These are phyloP conservation scores for Blastobotrys raffinosifermentans DNA, from an alignment of 1,139 yeast genomes.

Conservation along the genomic window DNA sequence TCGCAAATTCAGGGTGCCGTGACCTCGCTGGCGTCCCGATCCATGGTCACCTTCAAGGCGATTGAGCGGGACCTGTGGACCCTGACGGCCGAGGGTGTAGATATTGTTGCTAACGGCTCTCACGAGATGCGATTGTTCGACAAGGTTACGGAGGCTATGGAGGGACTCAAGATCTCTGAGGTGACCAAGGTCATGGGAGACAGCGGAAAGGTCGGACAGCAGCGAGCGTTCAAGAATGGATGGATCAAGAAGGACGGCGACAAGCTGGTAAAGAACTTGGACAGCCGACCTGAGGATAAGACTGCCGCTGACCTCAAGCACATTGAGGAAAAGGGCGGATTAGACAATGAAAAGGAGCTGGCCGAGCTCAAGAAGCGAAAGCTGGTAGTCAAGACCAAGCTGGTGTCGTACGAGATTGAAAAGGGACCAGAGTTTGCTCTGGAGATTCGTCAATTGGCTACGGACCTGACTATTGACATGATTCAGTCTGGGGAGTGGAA, in stretches of 20 bases:
- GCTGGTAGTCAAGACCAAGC: conserved; percentile 65
- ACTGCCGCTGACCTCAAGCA: conserved; percentile 61
- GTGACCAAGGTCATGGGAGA: conserved; percentile 73
- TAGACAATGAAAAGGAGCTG: conserved; percentile 59
- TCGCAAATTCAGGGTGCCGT: conserved; percentile 67
- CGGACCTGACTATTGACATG: conserved; percentile 95
- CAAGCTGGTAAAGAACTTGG: conserved; percentile 51
- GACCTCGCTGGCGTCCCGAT: conserved; percentile 78
- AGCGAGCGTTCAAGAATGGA: conserved; percentile 96
- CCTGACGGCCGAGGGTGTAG: conserved; percentile 76
- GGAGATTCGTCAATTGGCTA: conserved; percentile 74
- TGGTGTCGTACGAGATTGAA: conserved; percentile 64
- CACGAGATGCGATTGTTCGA: conserved; percentile 81
- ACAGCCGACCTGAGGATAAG: conserved; percentile 51
- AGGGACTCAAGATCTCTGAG: conserved; percentile 76
- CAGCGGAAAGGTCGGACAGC: conserved; percentile 89
- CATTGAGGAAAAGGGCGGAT: conserved; percentile 53
- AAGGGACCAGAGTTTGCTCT: conserved; percentile 84
- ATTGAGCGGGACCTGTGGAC: conserved; percentile 73
- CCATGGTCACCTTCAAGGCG: conserved; percentile 69
- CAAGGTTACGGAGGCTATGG: conserved; percentile 68
- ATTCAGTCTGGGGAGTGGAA: conserved; percentile 71
- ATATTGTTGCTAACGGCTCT: conserved; percentile 72
- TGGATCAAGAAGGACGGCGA: conserved; percentile 92
- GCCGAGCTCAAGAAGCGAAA: conserved; percentile 92